These are phyloP conservation scores for Telfairia occidentalis DNA, from an alignment of 331 rosid species.

Conservation along the genomic window DNA sequence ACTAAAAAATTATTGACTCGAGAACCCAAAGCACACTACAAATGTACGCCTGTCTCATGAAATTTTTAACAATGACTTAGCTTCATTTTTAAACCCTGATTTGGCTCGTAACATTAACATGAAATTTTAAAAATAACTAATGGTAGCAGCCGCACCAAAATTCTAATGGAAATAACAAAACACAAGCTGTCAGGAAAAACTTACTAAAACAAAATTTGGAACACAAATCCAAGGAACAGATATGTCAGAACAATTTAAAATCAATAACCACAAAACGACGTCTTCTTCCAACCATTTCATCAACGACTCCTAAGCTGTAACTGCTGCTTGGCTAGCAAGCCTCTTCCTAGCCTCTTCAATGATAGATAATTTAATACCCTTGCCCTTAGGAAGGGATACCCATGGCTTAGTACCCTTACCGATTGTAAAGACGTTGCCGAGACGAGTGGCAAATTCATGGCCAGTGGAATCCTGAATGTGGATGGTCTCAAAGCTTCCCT, in stretches of 20 bases:
- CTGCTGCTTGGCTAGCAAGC: constrained; percentile 29
- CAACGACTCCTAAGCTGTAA: constrained; percentile 18
- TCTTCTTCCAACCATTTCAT: neutral
- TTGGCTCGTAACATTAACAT: neutral
- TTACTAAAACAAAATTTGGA: neutral
- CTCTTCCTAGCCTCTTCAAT: constrained; percentile 40
- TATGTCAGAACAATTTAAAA: neutral
- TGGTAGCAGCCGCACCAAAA: neutral
- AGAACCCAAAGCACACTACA: too few relatives aligned
- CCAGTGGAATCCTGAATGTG: constrained; percentile 34
- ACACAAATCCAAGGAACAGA: neutral
- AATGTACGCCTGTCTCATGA: too few relatives aligned
- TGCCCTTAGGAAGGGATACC: constrained; percentile 36
- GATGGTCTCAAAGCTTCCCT: constrained; percentile 38
- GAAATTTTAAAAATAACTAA: neutral
- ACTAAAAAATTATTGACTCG: too few relatives aligned
- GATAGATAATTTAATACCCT: constrained; percentile 36
- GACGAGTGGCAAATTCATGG: constrained; percentile 36
- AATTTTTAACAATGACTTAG: neutral
- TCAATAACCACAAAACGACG: neutral
- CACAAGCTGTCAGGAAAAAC: neutral
- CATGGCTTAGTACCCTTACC: constrained; percentile 40
- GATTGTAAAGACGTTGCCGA: constrained; percentile 31
- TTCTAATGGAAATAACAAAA: neutral
- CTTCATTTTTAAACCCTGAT: neutral